Evolutionary conservation across 1,139 yeast species (phyloP), one percentile per base, ranked within the genome.

Genomic region (Ogataea hybrid): DNA sequence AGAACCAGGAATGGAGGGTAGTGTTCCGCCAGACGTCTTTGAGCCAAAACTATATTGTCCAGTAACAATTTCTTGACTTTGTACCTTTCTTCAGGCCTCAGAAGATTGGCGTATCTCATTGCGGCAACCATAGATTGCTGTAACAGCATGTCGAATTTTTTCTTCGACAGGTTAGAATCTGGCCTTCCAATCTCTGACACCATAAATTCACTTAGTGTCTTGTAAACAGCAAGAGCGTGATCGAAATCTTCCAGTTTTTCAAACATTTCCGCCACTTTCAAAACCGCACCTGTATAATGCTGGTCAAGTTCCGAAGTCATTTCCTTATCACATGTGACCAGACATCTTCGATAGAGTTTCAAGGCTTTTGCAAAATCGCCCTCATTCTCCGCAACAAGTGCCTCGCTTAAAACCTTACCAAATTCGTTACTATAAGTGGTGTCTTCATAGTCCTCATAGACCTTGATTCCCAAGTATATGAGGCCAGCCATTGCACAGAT

Each of bases 211-310:
- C 49, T 29, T 10, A 53, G 29, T 6, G 49, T 50, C 35, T 53
- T 51, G 44, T 59, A 59, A 10, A 57, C 47, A 2, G 42, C 42
- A 23, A 51, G 35, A 2, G 63, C 60, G 31, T 54, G 58, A 31
- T 56, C 57, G 27, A 45, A 49, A 12, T 52, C 33, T 9, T 46
- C 51, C 15, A 51, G 23, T 48, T 51, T 36, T 62, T 63, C 56
- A 60, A 77, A 85, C 82, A 86, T 81, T 57, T 89, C 95, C 2
- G 85, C 96, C 32, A 87, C 70, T 58, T 89, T 86, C 58, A 89
- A 67, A 56, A 87, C 92, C 42, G 89, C 74, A 0, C 96, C 95
- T 0, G 96, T 87, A 56, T 80, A 84, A 54, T 81, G 86, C 53
- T 83, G 88, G 32, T 76, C 66, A 28, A 84, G 56, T 9, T 70